phyloP scores from a whole-genome alignment of 805 yeast species.

The Trichomonascus vanleenenianus region DNA sequence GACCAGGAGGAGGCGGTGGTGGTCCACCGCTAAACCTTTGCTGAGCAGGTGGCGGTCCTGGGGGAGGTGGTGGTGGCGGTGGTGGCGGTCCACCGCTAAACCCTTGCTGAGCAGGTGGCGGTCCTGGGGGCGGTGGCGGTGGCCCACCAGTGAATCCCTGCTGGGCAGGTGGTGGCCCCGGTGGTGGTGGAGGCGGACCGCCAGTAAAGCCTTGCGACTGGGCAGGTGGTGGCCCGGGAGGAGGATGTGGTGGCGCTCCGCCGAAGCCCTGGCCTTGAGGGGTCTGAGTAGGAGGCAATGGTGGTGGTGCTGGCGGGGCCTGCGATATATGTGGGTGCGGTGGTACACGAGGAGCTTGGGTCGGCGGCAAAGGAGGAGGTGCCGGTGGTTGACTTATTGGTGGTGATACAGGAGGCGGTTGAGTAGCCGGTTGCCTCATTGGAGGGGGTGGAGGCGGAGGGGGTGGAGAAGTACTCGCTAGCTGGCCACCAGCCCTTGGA shows the following conservation, averaged over 20 bases:
- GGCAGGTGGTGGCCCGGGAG: slow-evolving; percentile 18
- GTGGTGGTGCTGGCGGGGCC: slow-evolving; percentile 21
- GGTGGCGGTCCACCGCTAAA: slow-evolving; percentile 20
- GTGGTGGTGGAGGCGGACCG: slow-evolving; percentile 19
- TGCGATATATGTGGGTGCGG: slow-evolving; percentile 18
- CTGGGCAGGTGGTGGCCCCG: slow-evolving; percentile 17
- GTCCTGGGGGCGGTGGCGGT: slow-evolving; percentile 35
- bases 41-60: slow-evolving; percentile 25
- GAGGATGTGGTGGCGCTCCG: slow-evolving; percentile 25
- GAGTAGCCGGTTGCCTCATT: slow-evolving; percentile 14
- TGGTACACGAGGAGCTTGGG: slow-evolving; percentile 17
- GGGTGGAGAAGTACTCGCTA: slow-evolving; percentile 6
- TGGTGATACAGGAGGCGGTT: slow-evolving; percentile 10
- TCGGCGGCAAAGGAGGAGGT: slow-evolving; percentile 33
- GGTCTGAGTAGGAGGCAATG: slow-evolving; percentile 22
- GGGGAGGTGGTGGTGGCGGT: slow-evolving; percentile 35
- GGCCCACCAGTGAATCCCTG: slow-evolving; percentile 28
- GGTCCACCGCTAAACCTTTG: slow-evolving; percentile 17
- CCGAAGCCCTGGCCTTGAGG: slow-evolving; percentile 7
- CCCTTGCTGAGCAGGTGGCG: slow-evolving; percentile 20
- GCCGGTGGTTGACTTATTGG: slow-evolving; percentile 21
- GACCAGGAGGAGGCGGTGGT: slow-evolving; percentile 25
- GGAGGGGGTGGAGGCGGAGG: slow-evolving; percentile 17
- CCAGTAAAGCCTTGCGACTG: slow-evolving; percentile 21
- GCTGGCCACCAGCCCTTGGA: slow-evolving; percentile 1